Conservation (phyloP, 169 alveolate genomes). For the Cryptosporidium ubiquitum region DNA sequence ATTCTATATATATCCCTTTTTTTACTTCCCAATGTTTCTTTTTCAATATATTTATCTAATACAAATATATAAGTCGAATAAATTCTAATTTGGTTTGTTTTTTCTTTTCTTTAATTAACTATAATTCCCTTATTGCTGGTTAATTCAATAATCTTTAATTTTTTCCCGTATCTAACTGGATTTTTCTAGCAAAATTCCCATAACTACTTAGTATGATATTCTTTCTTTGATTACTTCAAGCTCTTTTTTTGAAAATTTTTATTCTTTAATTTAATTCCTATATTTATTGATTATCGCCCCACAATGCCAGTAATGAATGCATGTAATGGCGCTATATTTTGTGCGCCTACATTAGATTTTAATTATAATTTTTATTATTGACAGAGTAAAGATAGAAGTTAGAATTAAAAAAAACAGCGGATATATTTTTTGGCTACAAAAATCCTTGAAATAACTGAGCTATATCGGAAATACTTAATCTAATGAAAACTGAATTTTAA, state of each 20-base stretch:
- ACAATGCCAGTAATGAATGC: slow-evolving; percentile 64
- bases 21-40: background rate
- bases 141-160: background rate
- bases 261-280: background rate
- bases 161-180: background rate
- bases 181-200: background rate
- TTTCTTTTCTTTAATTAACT: background rate
- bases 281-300: slow-evolving; percentile 47
- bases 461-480: too few species aligned
- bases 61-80: background rate
- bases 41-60: background rate
- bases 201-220: background rate
- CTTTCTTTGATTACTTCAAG: background rate
- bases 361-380: background rate
- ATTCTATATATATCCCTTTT: too few species aligned
- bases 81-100: background rate
- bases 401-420: background rate
- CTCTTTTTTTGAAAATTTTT: background rate
- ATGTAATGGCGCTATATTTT: slow-evolving; percentile 37
- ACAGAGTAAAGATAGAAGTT: background rate
- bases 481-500: too few species aligned
- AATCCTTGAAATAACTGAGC: background rate
- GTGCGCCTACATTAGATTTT: background rate
- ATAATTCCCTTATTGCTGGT: background rate
- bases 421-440: background rate